These are phyloP conservation scores for Globisporangium uncinulatum DNA, from an alignment of 352 stramenopile species.

Conservation along the genomic window DNA sequence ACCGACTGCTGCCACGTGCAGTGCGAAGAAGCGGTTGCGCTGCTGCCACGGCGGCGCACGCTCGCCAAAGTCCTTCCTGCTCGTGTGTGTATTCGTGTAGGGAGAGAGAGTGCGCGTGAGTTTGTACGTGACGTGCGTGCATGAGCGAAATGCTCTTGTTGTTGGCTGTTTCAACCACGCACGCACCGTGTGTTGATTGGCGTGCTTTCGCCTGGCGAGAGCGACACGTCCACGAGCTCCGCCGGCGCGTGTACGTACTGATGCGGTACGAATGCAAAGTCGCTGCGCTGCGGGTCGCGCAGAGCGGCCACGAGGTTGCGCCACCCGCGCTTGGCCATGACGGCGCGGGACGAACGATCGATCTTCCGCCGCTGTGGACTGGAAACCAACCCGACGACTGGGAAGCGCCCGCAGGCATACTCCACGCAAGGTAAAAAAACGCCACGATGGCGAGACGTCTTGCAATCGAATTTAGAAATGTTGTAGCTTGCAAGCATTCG, in stretches of 20 bases:
- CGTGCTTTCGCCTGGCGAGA: conserved; percentile 53
- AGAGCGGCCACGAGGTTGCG: conserved; percentile 59
- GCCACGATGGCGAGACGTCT: too few relatives aligned
- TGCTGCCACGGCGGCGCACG: conserved; percentile 23
- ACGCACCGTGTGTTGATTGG: conserved; percentile 38
- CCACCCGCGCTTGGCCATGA: conserved; percentile 27
- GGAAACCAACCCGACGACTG: too few relatives aligned
- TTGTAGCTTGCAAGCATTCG: too few relatives aligned
- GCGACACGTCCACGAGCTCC: conserved; percentile 22
- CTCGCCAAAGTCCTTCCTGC: conserved; percentile 15
- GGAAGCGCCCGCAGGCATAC: too few relatives aligned
- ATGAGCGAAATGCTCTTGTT: too few relatives aligned
- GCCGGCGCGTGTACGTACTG: conserved; percentile 60
- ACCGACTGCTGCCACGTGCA: conserved; percentile 50
- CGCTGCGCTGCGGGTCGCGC: conserved; percentile 58
- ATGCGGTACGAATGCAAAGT: conserved; percentile 80
- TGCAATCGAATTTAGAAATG: too few relatives aligned
- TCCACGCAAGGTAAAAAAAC: too few relatives aligned
- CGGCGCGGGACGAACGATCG: too few relatives aligned
- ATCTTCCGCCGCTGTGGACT: too few relatives aligned
- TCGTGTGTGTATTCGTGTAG: background rate
- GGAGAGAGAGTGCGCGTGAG: background rate
- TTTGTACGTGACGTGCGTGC: too few relatives aligned
- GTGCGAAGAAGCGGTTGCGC: conserved; percentile 51
- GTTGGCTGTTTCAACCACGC: background rate